These are phyloP conservation scores for Vachellia pachyceras DNA, from an alignment of 306 rosid species.

Conservation along the genomic window DNA sequence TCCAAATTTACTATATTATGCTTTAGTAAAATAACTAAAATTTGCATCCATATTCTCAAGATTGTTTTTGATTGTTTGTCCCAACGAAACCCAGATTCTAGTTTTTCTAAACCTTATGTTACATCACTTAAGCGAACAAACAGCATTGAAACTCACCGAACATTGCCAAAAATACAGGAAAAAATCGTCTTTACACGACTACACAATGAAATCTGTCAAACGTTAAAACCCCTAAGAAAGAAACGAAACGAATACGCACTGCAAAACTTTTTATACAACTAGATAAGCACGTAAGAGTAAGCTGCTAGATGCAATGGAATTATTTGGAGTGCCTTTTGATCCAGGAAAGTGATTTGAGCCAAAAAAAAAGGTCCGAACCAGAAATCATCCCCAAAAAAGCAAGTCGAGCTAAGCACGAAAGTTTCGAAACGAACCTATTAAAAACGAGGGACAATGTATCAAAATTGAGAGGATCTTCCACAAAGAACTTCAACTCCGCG, in stretches of 20 bases:
- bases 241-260: background rate
- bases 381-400: background rate
- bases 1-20: slow-evolving; percentile 18
- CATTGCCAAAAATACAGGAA: background rate
- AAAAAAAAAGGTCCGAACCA: background rate
- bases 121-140: background rate
- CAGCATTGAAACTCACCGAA: background rate
- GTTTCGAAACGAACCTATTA: slow-evolving; percentile 54
- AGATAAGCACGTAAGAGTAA: background rate
- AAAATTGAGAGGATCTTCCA: slow-evolving; percentile 75
- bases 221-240: background rate
- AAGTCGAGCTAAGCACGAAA: background rate
- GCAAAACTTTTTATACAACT: background rate
- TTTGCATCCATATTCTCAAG: background rate
- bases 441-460: slow-evolving; percentile 69
- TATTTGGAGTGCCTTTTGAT: background rate
- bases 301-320: background rate
- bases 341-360: background rate
- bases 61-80: background rate
- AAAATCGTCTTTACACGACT: background rate
- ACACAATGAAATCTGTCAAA: background rate
- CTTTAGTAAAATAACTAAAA: background rate
- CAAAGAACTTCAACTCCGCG: slow-evolving; percentile 75
- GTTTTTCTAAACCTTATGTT: background rate
- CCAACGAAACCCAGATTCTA: slow-evolving; percentile 9